Percentiles rank a stretch among this genome's conserved stretches.
phyloP scores from a whole-genome alignment of 352 stramenopile species.

The Phytophthora constricta region DNA sequence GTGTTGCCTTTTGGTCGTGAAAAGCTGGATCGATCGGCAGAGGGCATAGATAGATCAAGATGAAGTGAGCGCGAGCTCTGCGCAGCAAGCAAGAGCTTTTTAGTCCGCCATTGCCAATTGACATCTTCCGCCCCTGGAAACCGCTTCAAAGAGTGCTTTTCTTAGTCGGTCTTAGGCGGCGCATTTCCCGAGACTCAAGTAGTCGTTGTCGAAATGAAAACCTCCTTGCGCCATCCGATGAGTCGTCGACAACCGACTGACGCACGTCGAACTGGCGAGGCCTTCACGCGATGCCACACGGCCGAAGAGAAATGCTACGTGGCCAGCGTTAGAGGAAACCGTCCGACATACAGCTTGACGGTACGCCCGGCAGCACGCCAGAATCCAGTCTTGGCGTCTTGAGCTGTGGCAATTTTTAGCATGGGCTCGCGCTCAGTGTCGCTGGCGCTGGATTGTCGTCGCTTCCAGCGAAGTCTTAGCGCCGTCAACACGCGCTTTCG shows the following conservation, averaged over 20 bases:
- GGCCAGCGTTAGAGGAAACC: background rate
- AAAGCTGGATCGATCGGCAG: too few species aligned
- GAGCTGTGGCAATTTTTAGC: background rate
- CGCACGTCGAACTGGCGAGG: too few species aligned
- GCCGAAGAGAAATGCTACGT: background rate
- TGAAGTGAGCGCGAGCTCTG: background rate
- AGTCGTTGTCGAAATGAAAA: too few species aligned
- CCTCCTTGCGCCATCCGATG: too few species aligned
- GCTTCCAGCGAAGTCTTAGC: slow-evolving; percentile 20
- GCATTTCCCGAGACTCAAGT: background rate
- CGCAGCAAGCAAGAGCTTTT: background rate
- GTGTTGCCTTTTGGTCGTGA: too few species aligned
- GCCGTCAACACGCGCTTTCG: background rate
- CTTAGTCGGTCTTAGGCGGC: background rate
- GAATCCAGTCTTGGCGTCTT: slow-evolving; percentile 14
- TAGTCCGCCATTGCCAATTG: background rate
- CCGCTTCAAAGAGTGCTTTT: too few species aligned
- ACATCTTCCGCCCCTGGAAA: background rate
- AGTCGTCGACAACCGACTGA: too few species aligned
- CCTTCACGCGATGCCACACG: too few species aligned
- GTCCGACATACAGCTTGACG: background rate
- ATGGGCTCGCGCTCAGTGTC: too few species aligned
- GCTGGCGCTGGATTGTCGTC: background rate
- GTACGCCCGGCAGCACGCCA: slow-evolving; percentile 15
- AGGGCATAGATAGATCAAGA: background rate